Conservation (phyloP, 352 stramenopile species). For the Phytophthora tubulina region DNA sequence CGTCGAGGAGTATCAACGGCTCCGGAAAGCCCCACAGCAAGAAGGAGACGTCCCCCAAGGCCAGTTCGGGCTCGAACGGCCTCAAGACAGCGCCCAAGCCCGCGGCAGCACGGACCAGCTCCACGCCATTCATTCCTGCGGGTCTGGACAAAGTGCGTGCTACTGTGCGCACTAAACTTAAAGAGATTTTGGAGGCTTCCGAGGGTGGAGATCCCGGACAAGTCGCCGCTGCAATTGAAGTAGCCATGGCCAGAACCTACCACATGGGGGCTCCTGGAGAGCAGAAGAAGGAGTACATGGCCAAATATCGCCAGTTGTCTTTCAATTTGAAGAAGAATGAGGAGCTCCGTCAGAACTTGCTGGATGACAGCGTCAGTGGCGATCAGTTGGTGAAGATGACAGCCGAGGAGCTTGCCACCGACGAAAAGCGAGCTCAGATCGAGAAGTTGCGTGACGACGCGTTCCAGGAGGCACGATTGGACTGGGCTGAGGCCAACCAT, state of each 20-base stretch:
- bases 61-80: constrained; percentile 35
- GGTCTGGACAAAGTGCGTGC: constrained; percentile 81
- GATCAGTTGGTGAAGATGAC: constrained; percentile 87
- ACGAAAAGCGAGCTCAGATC: constrained; percentile 89
- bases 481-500: constrained; percentile 92
- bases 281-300: constrained; percentile 91
- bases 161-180: constrained; percentile 84
- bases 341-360: constrained; percentile 77
- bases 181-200: constrained; percentile 70
- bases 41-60: constrained; percentile 25
- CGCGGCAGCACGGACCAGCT: constrained; percentile 19
- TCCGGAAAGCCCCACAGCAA: constrained; percentile 34
- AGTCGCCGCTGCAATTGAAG: constrained; percentile 74
- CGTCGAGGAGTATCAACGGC: constrained; percentile 40
- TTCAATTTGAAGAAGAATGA: constrained; percentile 94
- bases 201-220: constrained; percentile 62
- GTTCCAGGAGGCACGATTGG: constrained; percentile 85
- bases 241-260: constrained; percentile 79
- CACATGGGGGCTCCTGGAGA: constrained; percentile 72
- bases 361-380: constrained; percentile 71
- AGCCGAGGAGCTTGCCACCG: constrained; percentile 86
- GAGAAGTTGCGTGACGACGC: constrained; percentile 85
- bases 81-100: constrained; percentile 43
- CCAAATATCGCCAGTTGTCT: constrained; percentile 89
- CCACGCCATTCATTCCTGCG: constrained; percentile 64